Conservation (phyloP, 192 early-diverging fungal species). For the Funneliformis geosporum region DNA sequence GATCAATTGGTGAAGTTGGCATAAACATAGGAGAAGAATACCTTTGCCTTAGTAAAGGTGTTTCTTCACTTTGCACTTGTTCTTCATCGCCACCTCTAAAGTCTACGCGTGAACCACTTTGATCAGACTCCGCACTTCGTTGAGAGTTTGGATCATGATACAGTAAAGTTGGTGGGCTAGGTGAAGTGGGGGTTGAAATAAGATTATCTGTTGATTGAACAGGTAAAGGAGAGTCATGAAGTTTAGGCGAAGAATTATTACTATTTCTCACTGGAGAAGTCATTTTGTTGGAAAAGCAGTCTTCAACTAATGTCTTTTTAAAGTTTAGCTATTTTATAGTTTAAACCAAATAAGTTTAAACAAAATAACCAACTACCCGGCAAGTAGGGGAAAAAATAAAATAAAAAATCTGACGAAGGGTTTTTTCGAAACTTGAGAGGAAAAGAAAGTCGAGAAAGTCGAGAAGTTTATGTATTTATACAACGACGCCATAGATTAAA, state of each 20-base stretch:
- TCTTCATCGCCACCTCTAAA: not conserved
- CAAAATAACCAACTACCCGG: too few species aligned
- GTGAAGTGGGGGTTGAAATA: not conserved
- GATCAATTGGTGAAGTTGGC: not conserved
- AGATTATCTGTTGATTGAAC: not conserved
- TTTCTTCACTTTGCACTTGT: not conserved
- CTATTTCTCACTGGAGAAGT: not conserved
- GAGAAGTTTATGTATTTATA: too few species aligned
- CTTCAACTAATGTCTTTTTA: not conserved
- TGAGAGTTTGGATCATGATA: not conserved
- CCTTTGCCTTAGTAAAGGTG: not conserved
- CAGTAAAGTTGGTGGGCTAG: not conserved
- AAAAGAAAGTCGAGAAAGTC: too few species aligned
- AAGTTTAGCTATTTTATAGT: not conserved
- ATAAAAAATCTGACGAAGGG: too few species aligned
- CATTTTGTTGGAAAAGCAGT: not conserved
- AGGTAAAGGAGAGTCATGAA: not conserved
- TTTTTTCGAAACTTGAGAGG: too few species aligned
- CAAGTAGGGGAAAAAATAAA: too few species aligned
- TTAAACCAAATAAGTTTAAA: too few species aligned
- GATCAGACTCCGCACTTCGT: not conserved
- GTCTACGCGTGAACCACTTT: not conserved
- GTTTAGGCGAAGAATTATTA: too few species aligned
- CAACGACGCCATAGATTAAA: too few species aligned
- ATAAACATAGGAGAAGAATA: not conserved